These are phyloP conservation scores for Megacollybia platyphylla DNA, from an alignment of 1,284 basidiomycete genomes.

Conservation along the genomic window DNA sequence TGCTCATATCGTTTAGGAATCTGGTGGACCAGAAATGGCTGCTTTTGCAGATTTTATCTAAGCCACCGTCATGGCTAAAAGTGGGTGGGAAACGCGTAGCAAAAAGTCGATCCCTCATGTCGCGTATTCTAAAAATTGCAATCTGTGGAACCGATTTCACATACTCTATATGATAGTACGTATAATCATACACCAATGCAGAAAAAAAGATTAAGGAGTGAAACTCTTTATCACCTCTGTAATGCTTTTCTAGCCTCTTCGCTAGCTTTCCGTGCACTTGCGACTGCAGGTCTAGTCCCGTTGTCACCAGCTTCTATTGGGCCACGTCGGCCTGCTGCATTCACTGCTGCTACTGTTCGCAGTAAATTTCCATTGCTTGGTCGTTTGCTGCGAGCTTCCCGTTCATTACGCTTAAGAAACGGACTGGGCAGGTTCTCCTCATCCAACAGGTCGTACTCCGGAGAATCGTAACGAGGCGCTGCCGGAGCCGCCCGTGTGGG, in stretches of 20 bases:
- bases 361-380: conserved; percentile 39
- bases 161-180: not conserved
- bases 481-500: conserved; percentile 6
- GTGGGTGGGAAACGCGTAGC: not conserved
- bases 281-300: conserved; percentile 22
- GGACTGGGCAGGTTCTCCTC: conserved; percentile 80
- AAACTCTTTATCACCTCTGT: conserved; percentile 12
- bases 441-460: conserved; percentile 55
- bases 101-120: not conserved
- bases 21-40: conserved; percentile 62
- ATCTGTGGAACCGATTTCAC: not conserved
- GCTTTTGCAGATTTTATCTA: conserved; percentile 57
- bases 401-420: conserved; percentile 53
- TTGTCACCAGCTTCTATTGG: conserved; percentile 9
- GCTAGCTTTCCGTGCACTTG: conserved; percentile 30
- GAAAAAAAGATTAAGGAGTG: not conserved
- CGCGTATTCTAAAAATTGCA: not conserved
- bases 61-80: conserved; percentile 1
- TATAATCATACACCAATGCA: not conserved
- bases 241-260: conserved; percentile 40
- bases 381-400: conserved; percentile 25
- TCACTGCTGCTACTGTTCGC: conserved; percentile 52
- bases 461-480: conserved; percentile 14
- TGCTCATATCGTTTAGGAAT: conserved; percentile 27
- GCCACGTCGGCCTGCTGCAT: conserved; percentile 23